Evolutionary conservation across 1,284 basidiomycete species (phyloP).

Genomic region (Trichosporon coremiiforme): DNA sequence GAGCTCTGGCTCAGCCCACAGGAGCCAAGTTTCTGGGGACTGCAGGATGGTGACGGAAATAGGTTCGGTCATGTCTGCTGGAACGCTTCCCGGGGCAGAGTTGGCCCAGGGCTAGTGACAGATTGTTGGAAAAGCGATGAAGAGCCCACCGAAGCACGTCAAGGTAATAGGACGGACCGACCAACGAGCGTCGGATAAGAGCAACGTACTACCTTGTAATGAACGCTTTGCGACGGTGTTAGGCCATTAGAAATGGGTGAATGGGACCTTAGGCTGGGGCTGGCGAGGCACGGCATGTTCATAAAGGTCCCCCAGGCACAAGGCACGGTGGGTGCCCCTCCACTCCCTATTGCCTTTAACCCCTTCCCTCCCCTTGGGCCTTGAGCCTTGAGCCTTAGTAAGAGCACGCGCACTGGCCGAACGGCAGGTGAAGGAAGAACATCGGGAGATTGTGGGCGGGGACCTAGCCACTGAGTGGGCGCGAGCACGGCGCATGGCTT

Average conservation of each 20-base stretch:
- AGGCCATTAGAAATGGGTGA: not conserved
- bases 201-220: not conserved
- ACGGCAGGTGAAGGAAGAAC: not conserved
- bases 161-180: not conserved
- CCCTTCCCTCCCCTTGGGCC: not conserved
- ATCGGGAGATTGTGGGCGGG: not conserved
- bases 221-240: not conserved
- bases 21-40: no score
- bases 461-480: not conserved
- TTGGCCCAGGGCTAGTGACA: not conserved
- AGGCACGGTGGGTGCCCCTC: conserved; percentile 6
- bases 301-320: not conserved
- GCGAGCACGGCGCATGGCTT: not conserved
- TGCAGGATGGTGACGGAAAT: not conserved
- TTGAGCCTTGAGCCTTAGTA: no score
- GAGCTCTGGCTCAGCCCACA: not conserved
- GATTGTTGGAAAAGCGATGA: not conserved
- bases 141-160: not conserved
- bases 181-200: not conserved
- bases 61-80: conserved; percentile 6
- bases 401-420: not conserved
- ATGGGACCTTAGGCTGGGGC: not conserved
- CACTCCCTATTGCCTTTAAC: not conserved
- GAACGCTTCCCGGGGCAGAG: not conserved
- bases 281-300: not conserved